phyloP scores from a whole-genome alignment of 1,139 yeast genomes.

The Suhomyces atakaporum region DNA sequence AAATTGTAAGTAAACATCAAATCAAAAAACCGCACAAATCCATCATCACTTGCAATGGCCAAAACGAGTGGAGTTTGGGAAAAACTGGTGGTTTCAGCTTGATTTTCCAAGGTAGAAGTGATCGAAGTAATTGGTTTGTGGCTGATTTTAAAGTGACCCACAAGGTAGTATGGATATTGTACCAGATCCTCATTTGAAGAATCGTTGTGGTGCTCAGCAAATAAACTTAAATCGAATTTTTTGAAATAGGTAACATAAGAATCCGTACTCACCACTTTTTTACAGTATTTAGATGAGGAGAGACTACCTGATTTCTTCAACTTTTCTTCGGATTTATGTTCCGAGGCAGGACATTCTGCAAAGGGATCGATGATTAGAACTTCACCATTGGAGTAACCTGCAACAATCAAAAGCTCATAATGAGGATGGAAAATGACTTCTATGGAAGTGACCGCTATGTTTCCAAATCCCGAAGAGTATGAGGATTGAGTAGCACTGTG shows the following conservation, averaged over 20 bases:
- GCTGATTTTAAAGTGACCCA: slow-evolving; percentile 65
- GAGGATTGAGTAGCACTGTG: slow-evolving; percentile 8
- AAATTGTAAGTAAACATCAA: slow-evolving; percentile 25
- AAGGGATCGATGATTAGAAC: slow-evolving; percentile 37
- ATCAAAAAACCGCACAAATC: slow-evolving; percentile 61
- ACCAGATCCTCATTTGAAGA: slow-evolving; percentile 1
- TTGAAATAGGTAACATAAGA: slow-evolving; percentile 40
- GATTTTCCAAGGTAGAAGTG: slow-evolving; percentile 37
- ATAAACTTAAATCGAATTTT: slow-evolving; percentile 41
- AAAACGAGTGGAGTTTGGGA: slow-evolving; percentile 45
- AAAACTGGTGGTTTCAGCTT: slow-evolving; percentile 1
- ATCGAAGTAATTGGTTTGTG: slow-evolving; percentile 50
- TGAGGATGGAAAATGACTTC: slow-evolving; percentile 34
- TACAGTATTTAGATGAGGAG: slow-evolving; percentile 22
- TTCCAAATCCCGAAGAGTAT: slow-evolving; percentile 11
- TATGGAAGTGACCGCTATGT: slow-evolving; percentile 34
- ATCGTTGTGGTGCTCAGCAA: slow-evolving; percentile 10
- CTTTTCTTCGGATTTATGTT: slow-evolving; percentile 13
- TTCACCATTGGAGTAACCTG: slow-evolving; percentile 47
- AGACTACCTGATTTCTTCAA: slow-evolving; percentile 7
- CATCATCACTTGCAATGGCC: slow-evolving; percentile 68
- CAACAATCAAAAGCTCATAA: slow-evolving; percentile 36
- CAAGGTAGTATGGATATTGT: slow-evolving; percentile 17
- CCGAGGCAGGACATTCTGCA: slow-evolving; percentile 6
- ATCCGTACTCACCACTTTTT: slow-evolving; percentile 36